Evolutionary conservation across 73 alveolate genomes (phyloP), one percentile per base, ranked within the genome.

Genomic region (Paramecium caudatum): DNA sequence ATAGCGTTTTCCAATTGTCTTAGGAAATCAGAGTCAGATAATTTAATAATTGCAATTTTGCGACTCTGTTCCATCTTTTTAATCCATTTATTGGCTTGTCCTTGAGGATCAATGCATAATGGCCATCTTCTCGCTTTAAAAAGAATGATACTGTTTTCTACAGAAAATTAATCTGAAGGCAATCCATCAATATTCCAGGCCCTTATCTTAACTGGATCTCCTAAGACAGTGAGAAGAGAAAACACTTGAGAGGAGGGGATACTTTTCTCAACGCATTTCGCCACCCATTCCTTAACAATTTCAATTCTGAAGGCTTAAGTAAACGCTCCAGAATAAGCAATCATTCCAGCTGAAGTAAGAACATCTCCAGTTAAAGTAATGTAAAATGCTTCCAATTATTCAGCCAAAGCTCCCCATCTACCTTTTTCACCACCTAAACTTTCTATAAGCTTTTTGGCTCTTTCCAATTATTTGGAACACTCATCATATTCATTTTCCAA

Each of bases 381-480:
- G 55, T 97, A 98, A 68, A 94, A 97, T 27, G 87, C 90, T 19
- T 95, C 97, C 32, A 96, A 82, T 84, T 84, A 81, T 74, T 94
- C 94, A 46, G 99, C 98, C 37, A 95, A 91, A 82, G 94, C 98
- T 46, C 96, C 95, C 99, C 99, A 98, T 70, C 99, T 96, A 17
- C 96, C 98, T 94, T 98, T 98, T 91, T 98, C 99, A 27, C 99
- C 99, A 17, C 99, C 99, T 49, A 98, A 93, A 23, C 98, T 94
- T 82, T 98, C 99, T 88, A 98, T 98, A 90, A 98, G 95, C 68
- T 95, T 96, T 82, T 95, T 96, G 0, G 99, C 99, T 82, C 99
- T 94, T 88, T 94, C 98, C 70, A 98, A 90, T 91, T 97, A 90
- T 74, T 94, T 94, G 65, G 96, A 93, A 65, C 99, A 96, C 70